Base-by-base conservation (phyloP, 805 yeast genomes). In the Tetrapisispora namnaoensis region DNA sequence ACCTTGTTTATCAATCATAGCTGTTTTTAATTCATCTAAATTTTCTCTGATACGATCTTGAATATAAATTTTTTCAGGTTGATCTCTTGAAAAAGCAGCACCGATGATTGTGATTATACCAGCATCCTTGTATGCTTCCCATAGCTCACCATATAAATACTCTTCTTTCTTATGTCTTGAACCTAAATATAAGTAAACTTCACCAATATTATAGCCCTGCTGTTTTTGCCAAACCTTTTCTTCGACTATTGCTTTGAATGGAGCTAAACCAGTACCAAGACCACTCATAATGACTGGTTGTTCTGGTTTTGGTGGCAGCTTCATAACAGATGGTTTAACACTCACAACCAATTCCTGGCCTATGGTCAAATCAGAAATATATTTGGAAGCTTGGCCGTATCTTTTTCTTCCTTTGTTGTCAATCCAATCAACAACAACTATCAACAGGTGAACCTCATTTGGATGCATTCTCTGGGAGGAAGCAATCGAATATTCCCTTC, bases 81-180 rank as follows among this genome's bases (percentile, higher is more conserved):
- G 98, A 70, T 91, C 98, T 77, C 98, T 86, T 18, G 96, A 88
- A 75, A 91, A 91, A 3, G 98, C 98, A 34, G 97, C 97, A 60
- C 98, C 98, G 53, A 91, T 82, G 61, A 88, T 95, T 16, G 98
- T 91, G 65, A 91, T 76, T 49, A 91, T 70, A 49, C 96, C 96
- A 4, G 96, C 95, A 61, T 82, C 89, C 70, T 83, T 80, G 70
- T 86, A 89, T 34, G 96, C 96, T 72, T 91, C 98, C 95, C 96
- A 91, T 56, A 89, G 74, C 70, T 91, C 98, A 65, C 98, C 98
- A 62, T 91, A 89, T 62, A 91, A 76, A 62, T 91, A 91, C 71
- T 91, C 98, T 70, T 91, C 95, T 67, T 86, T 83, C 72, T 83
- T 86, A 71, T 91, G 97, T 72, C 98, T 85, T 42, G 97, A 86